phyloP scores from a whole-genome alignment of 2,329 filamentous ascomycete species.

The Mycosphaerella sp. region DNA sequence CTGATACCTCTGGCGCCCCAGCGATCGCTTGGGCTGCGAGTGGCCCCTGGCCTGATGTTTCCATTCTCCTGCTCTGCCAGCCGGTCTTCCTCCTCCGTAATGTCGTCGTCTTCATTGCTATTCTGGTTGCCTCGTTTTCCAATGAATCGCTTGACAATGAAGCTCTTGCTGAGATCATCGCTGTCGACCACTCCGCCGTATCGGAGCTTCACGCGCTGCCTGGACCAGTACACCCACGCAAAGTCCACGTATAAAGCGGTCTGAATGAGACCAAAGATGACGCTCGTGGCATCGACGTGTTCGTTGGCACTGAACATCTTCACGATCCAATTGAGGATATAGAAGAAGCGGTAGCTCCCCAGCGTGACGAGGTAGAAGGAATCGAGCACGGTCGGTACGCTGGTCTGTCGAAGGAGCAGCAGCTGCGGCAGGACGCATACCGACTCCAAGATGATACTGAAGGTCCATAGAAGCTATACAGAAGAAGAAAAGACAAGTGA shows the following conservation, averaged over 20 bases:
- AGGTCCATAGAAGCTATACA: slow-evolving; percentile 68
- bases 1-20: slow-evolving; percentile 56
- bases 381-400: slow-evolving; percentile 89
- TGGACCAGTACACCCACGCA: slow-evolving; percentile 91
- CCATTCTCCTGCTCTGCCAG: slow-evolving; percentile 37
- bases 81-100: slow-evolving; percentile 56
- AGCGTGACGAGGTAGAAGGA: slow-evolving; percentile 90
- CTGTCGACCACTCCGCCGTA: slow-evolving; percentile 82
- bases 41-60: slow-evolving; percentile 21
- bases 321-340: slow-evolving; percentile 85
- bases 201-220: slow-evolving; percentile 88
- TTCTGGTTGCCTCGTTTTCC: slow-evolving; percentile 44
- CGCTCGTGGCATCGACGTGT: slow-evolving; percentile 55
- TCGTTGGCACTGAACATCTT: slow-evolving; percentile 46
- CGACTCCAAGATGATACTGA: slow-evolving; percentile 87
- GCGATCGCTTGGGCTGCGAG: slow-evolving; percentile 35
- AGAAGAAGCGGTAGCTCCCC: slow-evolving; percentile 80
- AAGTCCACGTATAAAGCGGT: slow-evolving; percentile 89
- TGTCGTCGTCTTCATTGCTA: slow-evolving; percentile 40
- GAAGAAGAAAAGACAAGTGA: not conserved
- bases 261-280: slow-evolving; percentile 83
- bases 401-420: slow-evolving; percentile 86
- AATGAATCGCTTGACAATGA: slow-evolving; percentile 73
- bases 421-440: slow-evolving; percentile 87
- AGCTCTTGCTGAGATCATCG: slow-evolving; percentile 79